These are phyloP conservation scores for Alternaria gaisen DNA, from an alignment of 2,329 filamentous ascomycete species.

Conservation along the genomic window DNA sequence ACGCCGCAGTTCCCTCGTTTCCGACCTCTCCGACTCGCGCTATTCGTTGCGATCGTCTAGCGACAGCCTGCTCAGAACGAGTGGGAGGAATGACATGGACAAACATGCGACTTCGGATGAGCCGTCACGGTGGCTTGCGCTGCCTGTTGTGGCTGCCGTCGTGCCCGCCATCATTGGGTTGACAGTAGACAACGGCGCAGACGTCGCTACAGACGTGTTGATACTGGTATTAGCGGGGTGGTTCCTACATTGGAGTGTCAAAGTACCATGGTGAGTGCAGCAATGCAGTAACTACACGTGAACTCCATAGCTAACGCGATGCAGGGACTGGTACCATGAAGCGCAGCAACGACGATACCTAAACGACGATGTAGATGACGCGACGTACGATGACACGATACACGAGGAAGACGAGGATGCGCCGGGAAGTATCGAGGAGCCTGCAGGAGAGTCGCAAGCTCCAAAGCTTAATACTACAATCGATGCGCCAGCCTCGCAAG, in stretches of 20 bases:
- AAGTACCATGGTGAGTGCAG: conserved; percentile 77
- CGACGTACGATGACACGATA: conserved; percentile 34
- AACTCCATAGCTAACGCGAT: conserved; percentile 11
- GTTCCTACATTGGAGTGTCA: conserved; percentile 92
- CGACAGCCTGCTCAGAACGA: conserved; percentile 70
- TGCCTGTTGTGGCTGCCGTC: conserved; percentile 84
- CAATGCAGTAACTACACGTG: background rate
- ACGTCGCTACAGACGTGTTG: conserved; percentile 84
- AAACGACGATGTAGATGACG: conserved; percentile 33
- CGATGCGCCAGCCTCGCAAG: conserved; percentile 14
- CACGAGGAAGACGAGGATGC: conserved; percentile 42
- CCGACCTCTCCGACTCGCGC: conserved; percentile 77
- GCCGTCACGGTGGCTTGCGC: conserved; percentile 76
- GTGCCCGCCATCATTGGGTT: conserved; percentile 86
- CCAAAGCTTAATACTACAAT: conserved; percentile 6
- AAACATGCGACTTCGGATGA: conserved; percentile 56
- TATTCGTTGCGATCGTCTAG: conserved; percentile 71
- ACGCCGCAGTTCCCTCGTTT: conserved; percentile 79
- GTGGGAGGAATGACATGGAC: conserved; percentile 41
- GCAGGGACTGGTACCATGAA: conserved; percentile 63
- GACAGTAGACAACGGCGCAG: conserved; percentile 83
- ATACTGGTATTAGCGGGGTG: conserved; percentile 81
- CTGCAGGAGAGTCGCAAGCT: conserved; percentile 18
- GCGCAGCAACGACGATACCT: conserved; percentile 53
- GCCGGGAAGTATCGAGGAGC: conserved; percentile 22